Percentiles rank a stretch among this genome's conserved stretches.
phyloP scores from a whole-genome alignment of 148 eudicot species.

The Talinum fruticosum region DNA sequence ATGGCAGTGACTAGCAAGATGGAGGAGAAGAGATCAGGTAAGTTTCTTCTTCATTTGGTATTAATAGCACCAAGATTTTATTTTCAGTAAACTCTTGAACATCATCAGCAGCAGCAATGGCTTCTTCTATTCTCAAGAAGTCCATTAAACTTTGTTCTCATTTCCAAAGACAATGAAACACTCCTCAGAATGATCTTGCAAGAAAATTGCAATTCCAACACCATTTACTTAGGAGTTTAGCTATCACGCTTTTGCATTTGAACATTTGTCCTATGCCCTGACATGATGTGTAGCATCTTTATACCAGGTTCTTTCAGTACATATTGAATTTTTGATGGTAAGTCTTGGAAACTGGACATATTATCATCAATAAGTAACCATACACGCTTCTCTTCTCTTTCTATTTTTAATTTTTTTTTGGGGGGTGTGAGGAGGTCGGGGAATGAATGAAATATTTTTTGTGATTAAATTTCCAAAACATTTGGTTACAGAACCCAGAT shows the following conservation, averaged over 20 bases:
- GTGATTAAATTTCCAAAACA: background rate
- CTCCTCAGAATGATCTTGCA: background rate
- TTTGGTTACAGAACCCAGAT: background rate
- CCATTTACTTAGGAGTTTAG: no score
- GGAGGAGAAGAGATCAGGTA: background rate
- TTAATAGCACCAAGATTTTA: no score
- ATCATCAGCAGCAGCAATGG: background rate
- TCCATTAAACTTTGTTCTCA: no score
- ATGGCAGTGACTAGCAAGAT: background rate
- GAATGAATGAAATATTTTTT: background rate
- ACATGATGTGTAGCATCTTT: no score
- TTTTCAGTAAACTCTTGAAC: background rate
- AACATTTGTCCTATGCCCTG: no score
- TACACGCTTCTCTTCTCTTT: no score
- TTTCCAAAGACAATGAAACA: background rate
- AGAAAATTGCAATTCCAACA: background rate
- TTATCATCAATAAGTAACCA: background rate
- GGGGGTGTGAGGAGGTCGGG: no score
- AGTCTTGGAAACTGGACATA: background rate
- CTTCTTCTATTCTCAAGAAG: background rate
- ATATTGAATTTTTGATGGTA: no score
- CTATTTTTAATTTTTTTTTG: no score
- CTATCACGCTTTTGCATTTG: no score
- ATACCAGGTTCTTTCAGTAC: no score
- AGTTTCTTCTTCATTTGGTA: background rate